A percentile compares a stretch with the other conserved stretches of the same genome.
These are phyloP conservation scores for Phytopythium kandeliae DNA, from an alignment of 352 stramenopile species.

Conservation along the genomic window DNA sequence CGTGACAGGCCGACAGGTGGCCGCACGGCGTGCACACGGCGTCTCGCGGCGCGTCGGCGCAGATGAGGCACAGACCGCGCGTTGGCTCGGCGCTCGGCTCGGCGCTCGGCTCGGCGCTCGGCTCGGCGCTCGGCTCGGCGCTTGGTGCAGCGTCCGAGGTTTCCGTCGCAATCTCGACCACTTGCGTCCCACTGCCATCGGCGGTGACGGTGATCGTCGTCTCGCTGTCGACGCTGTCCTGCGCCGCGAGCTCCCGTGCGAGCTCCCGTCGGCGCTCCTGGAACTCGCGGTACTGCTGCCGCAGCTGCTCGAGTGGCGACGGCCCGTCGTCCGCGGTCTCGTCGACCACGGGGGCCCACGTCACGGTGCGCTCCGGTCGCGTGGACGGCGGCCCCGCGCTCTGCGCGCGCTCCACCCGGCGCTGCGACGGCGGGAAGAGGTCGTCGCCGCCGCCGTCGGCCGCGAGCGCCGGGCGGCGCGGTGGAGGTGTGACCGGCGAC, in stretches of 20 bases:
- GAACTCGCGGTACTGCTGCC: conserved; percentile 5
- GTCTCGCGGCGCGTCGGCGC: conserved; percentile 32
- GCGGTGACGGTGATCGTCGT: too few species aligned
- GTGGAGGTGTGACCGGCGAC: too few species aligned
- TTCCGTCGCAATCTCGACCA: too few species aligned
- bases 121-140: not conserved
- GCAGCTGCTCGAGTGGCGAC: conserved; percentile 5
- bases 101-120: not conserved
- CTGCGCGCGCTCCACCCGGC: not conserved
- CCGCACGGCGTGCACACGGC: conserved; percentile 51
- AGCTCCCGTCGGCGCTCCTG: conserved; percentile 1
- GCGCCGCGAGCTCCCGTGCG: not conserved
- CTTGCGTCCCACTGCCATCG: too few species aligned
- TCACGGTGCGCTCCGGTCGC: not conserved
- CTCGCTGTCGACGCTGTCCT: not conserved
- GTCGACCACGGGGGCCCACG: not conserved
- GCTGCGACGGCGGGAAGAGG: conserved; percentile 5
- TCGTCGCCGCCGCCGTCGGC: not conserved
- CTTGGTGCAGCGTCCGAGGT: not conserved
- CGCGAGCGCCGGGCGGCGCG: too few species aligned
- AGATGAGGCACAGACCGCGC: conserved; percentile 33
- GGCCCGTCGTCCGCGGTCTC: conserved; percentile 3
- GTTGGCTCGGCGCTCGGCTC: conserved; percentile 11
- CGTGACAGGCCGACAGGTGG: conserved; percentile 39
- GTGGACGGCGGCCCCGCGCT: not conserved